Conservation (phyloP, 495 filamentous ascomycete species). For the Xylaria telfairii region DNA sequence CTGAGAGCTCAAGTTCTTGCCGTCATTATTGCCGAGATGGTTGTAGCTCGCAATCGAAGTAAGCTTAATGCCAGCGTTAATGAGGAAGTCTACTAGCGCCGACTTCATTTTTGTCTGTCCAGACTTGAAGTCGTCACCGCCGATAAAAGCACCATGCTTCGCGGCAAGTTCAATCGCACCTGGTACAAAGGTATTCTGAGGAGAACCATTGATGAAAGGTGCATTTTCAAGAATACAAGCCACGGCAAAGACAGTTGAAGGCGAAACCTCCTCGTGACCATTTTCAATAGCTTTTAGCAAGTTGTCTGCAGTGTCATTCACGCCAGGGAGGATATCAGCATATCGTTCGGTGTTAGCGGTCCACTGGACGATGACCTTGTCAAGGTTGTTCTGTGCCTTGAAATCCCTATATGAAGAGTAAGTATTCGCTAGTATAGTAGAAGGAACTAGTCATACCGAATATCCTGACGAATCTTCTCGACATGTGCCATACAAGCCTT, state of each 20-base stretch:
- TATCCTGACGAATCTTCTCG: slow-evolving; percentile 92
- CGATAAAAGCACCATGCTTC: slow-evolving; percentile 86
- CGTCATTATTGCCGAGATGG: slow-evolving; percentile 99
- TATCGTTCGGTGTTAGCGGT: slow-evolving; percentile 99
- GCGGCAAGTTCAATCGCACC: slow-evolving; percentile 91
- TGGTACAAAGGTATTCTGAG: slow-evolving; percentile 98
- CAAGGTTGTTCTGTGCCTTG: slow-evolving; percentile 82
- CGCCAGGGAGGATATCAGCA: slow-evolving; percentile 82
- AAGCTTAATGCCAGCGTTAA: slow-evolving; percentile 98
- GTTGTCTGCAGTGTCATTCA: slow-evolving; percentile 97
- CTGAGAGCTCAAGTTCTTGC: slow-evolving; percentile 96
- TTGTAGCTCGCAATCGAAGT: slow-evolving; percentile 99
- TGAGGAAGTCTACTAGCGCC: slow-evolving; percentile 96
- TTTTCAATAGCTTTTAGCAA: slow-evolving; percentile 83
- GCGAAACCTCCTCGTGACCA: slow-evolving; percentile 87
- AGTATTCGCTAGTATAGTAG: slow-evolving; percentile 7
- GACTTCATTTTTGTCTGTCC: slow-evolving; percentile 99
- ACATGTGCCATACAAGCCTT: slow-evolving; percentile 88
- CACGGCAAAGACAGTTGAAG: slow-evolving; percentile 94
- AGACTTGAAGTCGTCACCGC: slow-evolving; percentile 99
- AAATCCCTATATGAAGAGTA: slow-evolving; percentile 69
- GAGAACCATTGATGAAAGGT: slow-evolving; percentile 99
- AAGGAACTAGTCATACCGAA: slow-evolving; percentile 65
- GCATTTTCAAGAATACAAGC: slow-evolving; percentile 87
- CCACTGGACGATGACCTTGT: slow-evolving; percentile 98